Conservation (phyloP, 805 yeast species). For the Wickerhamomyces rabaulensis region DNA sequence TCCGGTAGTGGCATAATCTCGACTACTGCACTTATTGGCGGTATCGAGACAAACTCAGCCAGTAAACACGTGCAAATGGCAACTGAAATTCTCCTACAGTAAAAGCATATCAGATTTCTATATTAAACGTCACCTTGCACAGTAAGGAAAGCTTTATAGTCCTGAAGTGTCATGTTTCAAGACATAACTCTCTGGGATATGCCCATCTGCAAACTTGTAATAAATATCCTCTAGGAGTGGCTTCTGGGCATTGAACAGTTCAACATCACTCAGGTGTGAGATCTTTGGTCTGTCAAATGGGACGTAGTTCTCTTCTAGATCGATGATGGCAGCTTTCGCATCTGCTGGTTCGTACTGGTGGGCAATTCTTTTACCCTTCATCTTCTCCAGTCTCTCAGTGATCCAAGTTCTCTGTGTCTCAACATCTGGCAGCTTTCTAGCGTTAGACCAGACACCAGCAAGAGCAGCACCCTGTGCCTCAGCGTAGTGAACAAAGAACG, state of each 20-base stretch:
- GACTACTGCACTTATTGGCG: too few species aligned
- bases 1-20: not conserved
- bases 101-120: too few species aligned
- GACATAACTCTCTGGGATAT: not conserved
- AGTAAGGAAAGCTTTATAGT: not conserved
- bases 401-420: slow-evolving; percentile 2
- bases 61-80: too few species aligned
- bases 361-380: not conserved
- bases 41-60: too few species aligned
- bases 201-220: not conserved
- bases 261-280: not conserved
- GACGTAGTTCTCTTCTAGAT: not conserved
- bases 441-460: slow-evolving; percentile 7
- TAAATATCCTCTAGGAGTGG: not conserved
- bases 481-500: not conserved
- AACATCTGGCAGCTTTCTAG: slow-evolving; percentile 1
- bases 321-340: not conserved
- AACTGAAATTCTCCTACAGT: too few species aligned
- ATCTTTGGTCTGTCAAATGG: slow-evolving; percentile 1
- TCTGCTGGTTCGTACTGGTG: not conserved
- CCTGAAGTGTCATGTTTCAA: slow-evolving; percentile 1
- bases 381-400: not conserved
- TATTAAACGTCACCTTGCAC: not conserved
- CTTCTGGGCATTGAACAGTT: not conserved
- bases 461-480: slow-evolving; percentile 6